Evolutionary conservation across 1,139 yeast genomes (phyloP), one percentile per base, ranked within the genome.

Genomic region (Pneumocystis oryctolagi): DNA sequence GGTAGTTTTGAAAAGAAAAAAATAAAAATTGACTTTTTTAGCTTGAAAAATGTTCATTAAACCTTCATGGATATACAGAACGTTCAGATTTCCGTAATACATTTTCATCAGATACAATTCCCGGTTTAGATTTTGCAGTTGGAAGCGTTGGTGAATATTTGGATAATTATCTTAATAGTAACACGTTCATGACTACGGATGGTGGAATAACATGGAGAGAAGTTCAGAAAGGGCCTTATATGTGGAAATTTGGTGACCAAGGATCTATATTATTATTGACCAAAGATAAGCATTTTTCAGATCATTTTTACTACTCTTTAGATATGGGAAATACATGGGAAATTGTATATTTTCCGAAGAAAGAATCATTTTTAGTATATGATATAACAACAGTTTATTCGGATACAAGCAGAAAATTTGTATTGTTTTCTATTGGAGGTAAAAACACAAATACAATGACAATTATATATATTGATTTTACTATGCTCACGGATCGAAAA

Each of bases 221-320:
- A 73, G 76, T 89, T 34, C 79, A 75, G 62, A 81, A 85, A 66
- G 95, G 95, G 0, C 80, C 82, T 0, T 80, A 81, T 70, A 86
- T 86, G 82, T 94, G 97, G 97, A 97, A 90, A 73, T 92, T 79
- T 73, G 98, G 97, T 65, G 98, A 94, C 72, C 85, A 89, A 68
- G 98, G 99, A 6, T 84, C 96, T 0, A 80, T 94, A 58, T 75
- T 92, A 65, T 89, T 87, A 0, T 73, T 90, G 61, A 92, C 86
- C 3, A 78, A 82, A 62, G 82, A 82, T 30, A 76, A 73, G 8
- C 82, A 80, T 3, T 76, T 77, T 35, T 85, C 96, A 0, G 78
- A 88, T 66, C 73, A 75, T 0, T 66, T 92, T 1, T 69, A 75
- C 1, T 90, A 84, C 69, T 86, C 97, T 0, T 73, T 84, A 34